Evolutionary conservation across 106 monocot genomes (phyloP), one percentile per base, ranked within the genome.

Genomic region (Gastrodia elata): DNA sequence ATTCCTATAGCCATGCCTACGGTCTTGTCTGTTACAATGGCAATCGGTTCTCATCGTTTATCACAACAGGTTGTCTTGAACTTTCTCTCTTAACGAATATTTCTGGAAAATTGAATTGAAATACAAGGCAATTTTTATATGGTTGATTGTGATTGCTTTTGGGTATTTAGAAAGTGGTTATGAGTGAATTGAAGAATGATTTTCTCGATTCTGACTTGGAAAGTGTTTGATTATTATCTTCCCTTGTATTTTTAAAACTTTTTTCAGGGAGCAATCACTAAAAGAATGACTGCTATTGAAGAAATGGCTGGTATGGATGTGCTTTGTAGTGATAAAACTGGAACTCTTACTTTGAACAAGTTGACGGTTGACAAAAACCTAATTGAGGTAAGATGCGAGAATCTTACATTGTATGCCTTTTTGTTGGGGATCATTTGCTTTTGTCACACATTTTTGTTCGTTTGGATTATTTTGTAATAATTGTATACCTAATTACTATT

Each of bases 1-100:
- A 98, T 98, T 78, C 97, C 97, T 39, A 98, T 98, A 64, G 97
- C 97, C 10, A 98, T 98, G 97, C 97, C 97, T 22, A 98, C 97
- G 22, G 97, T 98, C 24, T 76, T 98, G 9, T 98, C 97, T 77
- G 97, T 98, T 20, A 98, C 97, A n/a, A 98, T 98, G 97, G 97
- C 97, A 42, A 98, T 98, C 69, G 97, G 97, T 40, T 91, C 97
- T 44, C 97, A 98, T 82, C 90, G 90, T 40, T 73, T 98, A 38
- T 76, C 97, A 40, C 88, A 91, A 77, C 97, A 98, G 97, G 96
- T 97, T 52, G 41, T 20, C 16, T 35, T 35, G 18, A 67, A 38
- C 0, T n/a, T 42, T 2, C 5, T 68, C 35, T 25, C 24, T 13
- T 8, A 61, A 32, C 30, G 11, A 61, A 16, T 5, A 55, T 55